phyloP scores from a whole-genome alignment of 2,329 filamentous ascomycete genomes.

The Xylariaceae sp. region DNA sequence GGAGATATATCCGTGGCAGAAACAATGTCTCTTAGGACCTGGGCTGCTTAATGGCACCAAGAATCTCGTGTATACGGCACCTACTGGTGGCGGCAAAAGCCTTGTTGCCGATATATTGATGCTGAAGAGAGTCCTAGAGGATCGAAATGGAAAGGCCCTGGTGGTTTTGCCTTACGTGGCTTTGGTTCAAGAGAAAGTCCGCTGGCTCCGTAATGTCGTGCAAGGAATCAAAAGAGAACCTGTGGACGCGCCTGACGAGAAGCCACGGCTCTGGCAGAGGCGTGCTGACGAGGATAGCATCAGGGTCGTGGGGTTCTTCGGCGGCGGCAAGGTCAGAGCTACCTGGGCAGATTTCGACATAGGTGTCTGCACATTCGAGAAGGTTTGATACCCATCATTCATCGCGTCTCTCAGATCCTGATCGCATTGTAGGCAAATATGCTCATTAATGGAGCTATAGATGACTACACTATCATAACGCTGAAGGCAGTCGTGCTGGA shows the following conservation, averaged over 20 bases:
- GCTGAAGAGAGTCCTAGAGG: constrained; percentile 65
- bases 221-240: constrained; percentile 48
- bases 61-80: constrained; percentile 76
- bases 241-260: constrained; percentile 29
- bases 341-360: constrained; percentile 74
- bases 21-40: constrained; percentile 64
- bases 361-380: constrained; percentile 76
- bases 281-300: constrained; percentile 56
- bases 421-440: constrained; percentile 59
- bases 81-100: constrained; percentile 74
- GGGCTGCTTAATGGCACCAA: constrained; percentile 61
- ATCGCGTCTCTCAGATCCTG: constrained; percentile 9
- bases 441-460: constrained; percentile 68
- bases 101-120: constrained; percentile 71
- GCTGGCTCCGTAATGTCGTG: constrained; percentile 66
- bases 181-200: constrained; percentile 74
- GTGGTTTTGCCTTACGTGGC: constrained; percentile 74
- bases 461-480: constrained; percentile 62
- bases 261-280: constrained; percentile 46
- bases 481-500: constrained; percentile 68
- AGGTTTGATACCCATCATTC: constrained; percentile 41
- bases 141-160: constrained; percentile 62
- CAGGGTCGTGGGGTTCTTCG: constrained; percentile 69
- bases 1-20: constrained; percentile 76
- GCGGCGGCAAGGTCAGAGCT: constrained; percentile 63